Evolutionary conservation across 2,329 filamentous ascomycete species (phyloP).

Genomic region (Trichoderma pleuroti): DNA sequence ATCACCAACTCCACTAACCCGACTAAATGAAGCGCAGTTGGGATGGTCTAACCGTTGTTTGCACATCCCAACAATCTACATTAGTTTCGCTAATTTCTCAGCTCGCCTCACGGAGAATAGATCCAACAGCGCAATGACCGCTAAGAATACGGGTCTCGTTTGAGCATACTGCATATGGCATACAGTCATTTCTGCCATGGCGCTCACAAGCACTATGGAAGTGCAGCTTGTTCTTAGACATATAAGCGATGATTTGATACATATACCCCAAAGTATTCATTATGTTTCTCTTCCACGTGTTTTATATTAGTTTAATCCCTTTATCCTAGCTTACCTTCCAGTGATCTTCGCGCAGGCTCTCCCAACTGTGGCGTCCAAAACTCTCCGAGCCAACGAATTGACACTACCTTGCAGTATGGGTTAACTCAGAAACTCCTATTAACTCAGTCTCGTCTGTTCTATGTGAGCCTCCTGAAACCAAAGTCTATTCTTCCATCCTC

Average conservation of each 20-base stretch:
- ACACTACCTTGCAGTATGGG: background rate
- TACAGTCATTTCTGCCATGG: background rate
- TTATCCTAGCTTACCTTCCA: background rate
- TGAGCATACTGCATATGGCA: background rate
- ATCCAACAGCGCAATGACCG: background rate
- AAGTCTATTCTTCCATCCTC: background rate
- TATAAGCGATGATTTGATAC: background rate
- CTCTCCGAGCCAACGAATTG: background rate
- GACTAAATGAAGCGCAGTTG: background rate
- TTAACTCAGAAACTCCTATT: fast-evolving
- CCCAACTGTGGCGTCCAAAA: background rate
- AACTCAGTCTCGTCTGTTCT: background rate
- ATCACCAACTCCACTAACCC: background rate
- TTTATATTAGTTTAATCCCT: background rate
- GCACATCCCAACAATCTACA: background rate
- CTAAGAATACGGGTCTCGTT: background rate
- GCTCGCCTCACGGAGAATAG: background rate
- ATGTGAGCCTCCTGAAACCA: background rate
- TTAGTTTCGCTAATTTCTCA: background rate
- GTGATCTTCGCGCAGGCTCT: background rate
- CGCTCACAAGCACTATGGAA: background rate
- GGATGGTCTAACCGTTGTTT: background rate
- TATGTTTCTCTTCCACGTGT: background rate
- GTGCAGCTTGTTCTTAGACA: background rate
- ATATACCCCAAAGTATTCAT: background rate